A percentile compares a stretch with the other conserved stretches of the same genome.
These are phyloP conservation scores for Dactylorhiza incarnata DNA, from an alignment of 106 monocot species.

Conservation along the genomic window DNA sequence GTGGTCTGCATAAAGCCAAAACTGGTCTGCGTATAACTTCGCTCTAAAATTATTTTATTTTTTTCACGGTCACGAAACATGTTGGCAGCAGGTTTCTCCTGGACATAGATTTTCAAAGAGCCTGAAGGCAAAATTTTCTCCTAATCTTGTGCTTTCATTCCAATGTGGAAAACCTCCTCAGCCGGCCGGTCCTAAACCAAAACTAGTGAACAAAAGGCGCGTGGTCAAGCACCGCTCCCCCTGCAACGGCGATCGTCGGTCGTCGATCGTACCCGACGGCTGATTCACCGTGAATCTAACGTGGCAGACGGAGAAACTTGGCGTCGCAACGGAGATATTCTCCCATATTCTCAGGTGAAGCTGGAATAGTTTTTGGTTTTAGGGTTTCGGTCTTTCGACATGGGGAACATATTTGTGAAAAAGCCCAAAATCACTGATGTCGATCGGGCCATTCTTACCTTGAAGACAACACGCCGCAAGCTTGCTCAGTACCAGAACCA, in stretches of 20 bases:
- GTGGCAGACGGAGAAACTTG: neutral
- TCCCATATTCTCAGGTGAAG: neutral
- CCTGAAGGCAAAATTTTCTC: too few relatives aligned
- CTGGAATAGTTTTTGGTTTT: conserved; percentile 2
- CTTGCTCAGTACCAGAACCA: conserved; percentile 61
- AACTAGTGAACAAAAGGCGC: too few relatives aligned
- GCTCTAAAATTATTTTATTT: too few relatives aligned
- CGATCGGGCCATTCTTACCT: conserved; percentile 69
- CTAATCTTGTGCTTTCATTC: too few relatives aligned
- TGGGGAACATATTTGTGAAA: conserved; percentile 91
- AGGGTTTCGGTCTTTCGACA: conserved; percentile 10
- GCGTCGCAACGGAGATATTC: neutral
- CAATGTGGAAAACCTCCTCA: too few relatives aligned
- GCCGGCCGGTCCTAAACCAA: too few relatives aligned
- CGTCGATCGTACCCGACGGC: neutral
- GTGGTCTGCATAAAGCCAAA: too few relatives aligned
- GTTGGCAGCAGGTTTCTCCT: too few relatives aligned
- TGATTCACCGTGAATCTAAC: neutral
- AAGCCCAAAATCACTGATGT: conserved; percentile 85
- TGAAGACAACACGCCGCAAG: conserved; percentile 87
- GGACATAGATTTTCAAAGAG: too few relatives aligned
- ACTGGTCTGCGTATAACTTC: too few relatives aligned
- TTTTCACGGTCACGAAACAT: too few relatives aligned
- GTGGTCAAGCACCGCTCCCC: neutral
- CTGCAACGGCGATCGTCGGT: neutral